Percentiles rank a stretch among this genome's conserved stretches.
phyloP scores from a whole-genome alignment of 2,329 filamentous ascomycete genomes.

The Amylocarpus encephaloides region DNA sequence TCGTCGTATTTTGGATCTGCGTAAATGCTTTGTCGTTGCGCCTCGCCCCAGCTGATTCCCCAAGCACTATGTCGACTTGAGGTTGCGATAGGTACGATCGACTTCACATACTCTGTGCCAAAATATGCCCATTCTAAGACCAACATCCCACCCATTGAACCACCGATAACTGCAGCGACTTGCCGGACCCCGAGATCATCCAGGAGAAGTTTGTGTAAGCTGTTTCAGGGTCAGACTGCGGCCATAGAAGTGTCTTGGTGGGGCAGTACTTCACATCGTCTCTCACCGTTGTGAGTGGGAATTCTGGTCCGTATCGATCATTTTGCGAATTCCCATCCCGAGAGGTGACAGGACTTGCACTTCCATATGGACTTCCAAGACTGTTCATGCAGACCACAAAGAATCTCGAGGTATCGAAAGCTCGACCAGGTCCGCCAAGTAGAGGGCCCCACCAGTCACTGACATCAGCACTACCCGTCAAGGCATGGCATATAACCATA shows the following conservation, averaged over 20 bases:
- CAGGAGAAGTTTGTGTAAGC: slow-evolving; percentile 71
- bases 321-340: slow-evolving; percentile 72
- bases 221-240: slow-evolving; percentile 32
- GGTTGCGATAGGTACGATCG: slow-evolving; percentile 77
- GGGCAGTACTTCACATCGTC: slow-evolving; percentile 82
- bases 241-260: slow-evolving; percentile 10
- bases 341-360: slow-evolving; percentile 80
- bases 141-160: slow-evolving; percentile 84
- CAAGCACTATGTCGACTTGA: slow-evolving; percentile 80
- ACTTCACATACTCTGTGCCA: slow-evolving; percentile 76
- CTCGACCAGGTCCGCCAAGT: slow-evolving; percentile 68
- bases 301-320: slow-evolving; percentile 86
- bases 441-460: slow-evolving; percentile 85
- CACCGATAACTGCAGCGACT: slow-evolving; percentile 72
- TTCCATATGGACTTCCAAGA: slow-evolving; percentile 77
- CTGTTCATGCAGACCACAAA: slow-evolving; percentile 85
- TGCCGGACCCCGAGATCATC: slow-evolving; percentile 76
- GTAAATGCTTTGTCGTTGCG: slow-evolving; percentile 89
- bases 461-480: slow-evolving; percentile 81
- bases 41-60: slow-evolving; percentile 88
- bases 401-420: slow-evolving; percentile 77
- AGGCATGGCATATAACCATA: slow-evolving; percentile 75
- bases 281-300: slow-evolving; percentile 87
- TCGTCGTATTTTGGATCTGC: slow-evolving; percentile 98
- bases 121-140: slow-evolving; percentile 91